Evolutionary conservation across 495 filamentous ascomycete species (phyloP), one percentile per base, ranked within the genome.

Genomic region (Aspergillus affinis): DNA sequence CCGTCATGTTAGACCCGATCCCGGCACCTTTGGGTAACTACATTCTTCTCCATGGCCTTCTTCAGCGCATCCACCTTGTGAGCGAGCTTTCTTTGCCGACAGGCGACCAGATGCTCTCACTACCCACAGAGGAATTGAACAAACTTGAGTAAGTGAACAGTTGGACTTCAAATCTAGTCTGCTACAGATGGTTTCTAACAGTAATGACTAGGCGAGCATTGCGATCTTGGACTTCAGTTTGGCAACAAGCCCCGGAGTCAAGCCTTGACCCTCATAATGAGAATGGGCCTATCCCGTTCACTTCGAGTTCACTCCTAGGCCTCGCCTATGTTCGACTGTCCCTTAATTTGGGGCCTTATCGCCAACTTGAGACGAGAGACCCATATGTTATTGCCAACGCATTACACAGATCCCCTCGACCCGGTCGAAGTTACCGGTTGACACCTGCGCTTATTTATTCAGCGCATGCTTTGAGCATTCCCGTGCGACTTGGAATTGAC

Each of bases 241-340:
- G 75, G 75, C 73, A 77, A 63, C 72, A 76, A 66, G 69, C 75
- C 29, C 75, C 75, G 8, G 75, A 77, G 53, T 77, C 75, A 36
- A 77, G 72, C 26, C 70, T 75, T 6, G 73, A 77, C 17, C 75
- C 75, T 36, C 69, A 75, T 44, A 77, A 77, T 46, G 70, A 67
- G 44, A 77, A 76, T 45, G 75, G 73, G 0, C 73, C 73, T 6
- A 75, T 77, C 3, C 73, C 75, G 29, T 77, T 77, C 55, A 77
- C 75, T 0, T 75, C 75, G 3, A 75, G 70, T 48, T 64, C 73
- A 10, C 63, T 77, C n/a, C 51, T 77, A 5, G 75, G 73, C 3
- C 65, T 75, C n/a, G 75, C 75, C 8, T 75, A 77, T 47, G 75
- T 77, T 26, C 73, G 73, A 6, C 45, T 77, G 15, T 75, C 70